phyloP scores from a whole-genome alignment of 495 filamentous ascomycete species.

The Filosporella fistucella region DNA sequence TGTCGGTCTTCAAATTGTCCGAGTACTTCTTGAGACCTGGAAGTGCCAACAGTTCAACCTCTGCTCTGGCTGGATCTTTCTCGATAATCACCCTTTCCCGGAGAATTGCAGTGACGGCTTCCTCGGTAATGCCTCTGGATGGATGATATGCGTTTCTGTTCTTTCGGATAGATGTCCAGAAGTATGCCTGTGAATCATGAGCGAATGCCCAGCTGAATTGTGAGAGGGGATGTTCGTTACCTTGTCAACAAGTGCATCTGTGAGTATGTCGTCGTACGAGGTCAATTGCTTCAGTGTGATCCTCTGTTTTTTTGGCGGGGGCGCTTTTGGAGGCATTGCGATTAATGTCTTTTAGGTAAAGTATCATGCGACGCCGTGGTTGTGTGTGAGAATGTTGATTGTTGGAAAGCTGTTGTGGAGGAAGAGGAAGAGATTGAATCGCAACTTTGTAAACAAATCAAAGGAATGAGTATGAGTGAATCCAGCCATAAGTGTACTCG shows the following conservation, averaged over 20 bases:
- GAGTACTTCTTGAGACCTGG: constrained; percentile 69
- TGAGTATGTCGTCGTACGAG: constrained; percentile 93
- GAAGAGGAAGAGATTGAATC: no score
- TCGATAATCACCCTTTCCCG: constrained; percentile 70
- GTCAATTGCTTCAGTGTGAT: constrained; percentile 83
- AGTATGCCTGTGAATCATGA: constrained; percentile 68
- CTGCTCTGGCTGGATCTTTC: constrained; percentile 65
- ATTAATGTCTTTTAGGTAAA: background rate
- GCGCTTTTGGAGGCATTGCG: constrained; percentile 16
- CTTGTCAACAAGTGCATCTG: constrained; percentile 91
- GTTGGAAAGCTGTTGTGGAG: constrained; percentile 14
- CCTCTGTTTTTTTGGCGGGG: constrained; percentile 18
- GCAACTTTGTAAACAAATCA: no score
- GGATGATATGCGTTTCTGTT: constrained; percentile 84
- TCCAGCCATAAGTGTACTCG: no score
- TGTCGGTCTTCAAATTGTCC: constrained; percentile 58
- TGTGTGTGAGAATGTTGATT: constrained; percentile 5
- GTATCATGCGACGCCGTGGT: constrained; percentile 12
- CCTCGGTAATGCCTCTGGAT: constrained; percentile 74
- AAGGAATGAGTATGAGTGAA: no score
- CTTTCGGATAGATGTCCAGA: constrained; percentile 94
- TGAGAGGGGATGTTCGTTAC: constrained; percentile 50
- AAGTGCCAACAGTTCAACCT: constrained; percentile 66
- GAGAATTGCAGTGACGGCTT: constrained; percentile 74
- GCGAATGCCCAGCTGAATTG: background rate